Conservation (phyloP, 2,329 filamentous ascomycete genomes). For the Dothiorella sarmentorum region DNA sequence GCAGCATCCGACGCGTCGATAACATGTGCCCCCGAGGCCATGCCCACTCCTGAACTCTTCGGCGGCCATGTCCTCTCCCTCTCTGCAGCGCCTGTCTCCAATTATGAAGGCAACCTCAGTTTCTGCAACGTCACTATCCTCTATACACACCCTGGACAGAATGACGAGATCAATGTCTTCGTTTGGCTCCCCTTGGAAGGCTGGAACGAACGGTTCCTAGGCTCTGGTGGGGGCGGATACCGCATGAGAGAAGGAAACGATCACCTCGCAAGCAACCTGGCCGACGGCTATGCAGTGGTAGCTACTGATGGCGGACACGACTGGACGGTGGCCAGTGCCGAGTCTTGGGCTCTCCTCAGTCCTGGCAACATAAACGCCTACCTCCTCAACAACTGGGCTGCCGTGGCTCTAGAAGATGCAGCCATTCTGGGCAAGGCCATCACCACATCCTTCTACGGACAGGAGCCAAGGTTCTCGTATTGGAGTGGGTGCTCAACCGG, state of each 20-base stretch:
- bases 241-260: background rate
- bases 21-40: background rate
- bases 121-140: constrained; percentile 39
- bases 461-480: constrained; percentile 34
- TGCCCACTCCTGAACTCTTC: background rate
- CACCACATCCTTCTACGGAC: constrained; percentile 18
- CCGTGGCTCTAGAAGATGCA: constrained; percentile 15
- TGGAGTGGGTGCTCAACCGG: constrained; percentile 39
- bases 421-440: constrained; percentile 22
- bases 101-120: background rate
- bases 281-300: background rate
- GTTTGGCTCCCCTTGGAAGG: constrained; percentile 32
- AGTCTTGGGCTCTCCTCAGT: constrained; percentile 21
- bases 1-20: background rate
- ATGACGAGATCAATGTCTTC: constrained; percentile 33
- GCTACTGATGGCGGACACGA: constrained; percentile 14
- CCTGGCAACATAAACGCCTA: constrained; percentile 13
- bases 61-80: background rate
- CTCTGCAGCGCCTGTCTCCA: background rate
- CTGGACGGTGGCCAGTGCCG: background rate
- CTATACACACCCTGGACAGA: constrained; percentile 36
- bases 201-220: constrained; percentile 25
- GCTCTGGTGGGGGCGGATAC: constrained; percentile 24
- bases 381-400: constrained; percentile 16
- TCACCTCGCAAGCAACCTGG: background rate